phyloP scores from a whole-genome alignment of 2,329 filamentous ascomycete species.

The Talaromyces albobiverticillius region DNA sequence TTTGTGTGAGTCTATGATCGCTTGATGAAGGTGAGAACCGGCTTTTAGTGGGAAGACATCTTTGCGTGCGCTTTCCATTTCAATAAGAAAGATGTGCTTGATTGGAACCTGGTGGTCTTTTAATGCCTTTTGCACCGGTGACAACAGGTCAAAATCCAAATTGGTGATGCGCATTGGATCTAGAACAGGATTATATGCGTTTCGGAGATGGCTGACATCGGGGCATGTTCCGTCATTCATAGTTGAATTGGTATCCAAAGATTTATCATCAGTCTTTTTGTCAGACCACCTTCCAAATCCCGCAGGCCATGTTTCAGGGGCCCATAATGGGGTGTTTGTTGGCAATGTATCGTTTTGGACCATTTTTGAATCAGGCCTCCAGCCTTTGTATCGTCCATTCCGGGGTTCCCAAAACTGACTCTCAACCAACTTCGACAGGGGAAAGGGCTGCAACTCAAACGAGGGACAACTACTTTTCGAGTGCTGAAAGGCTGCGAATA shows the following conservation, averaged over 20 bases:
- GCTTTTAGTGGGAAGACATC: constrained; percentile 30
- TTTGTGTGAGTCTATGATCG: constrained; percentile 23
- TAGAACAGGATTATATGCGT: constrained; percentile 26
- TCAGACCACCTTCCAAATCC: constrained; percentile 27
- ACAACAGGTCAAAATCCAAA: constrained; percentile 25
- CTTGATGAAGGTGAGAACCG: constrained; percentile 26
- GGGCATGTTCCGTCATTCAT: constrained; percentile 6
- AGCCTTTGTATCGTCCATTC: constrained; percentile 28
- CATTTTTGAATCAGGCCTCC: constrained; percentile 24
- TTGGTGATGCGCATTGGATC: constrained; percentile 32
- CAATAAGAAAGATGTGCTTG: constrained; percentile 29
- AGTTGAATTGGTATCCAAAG: background rate
- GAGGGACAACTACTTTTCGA: constrained; percentile 3
- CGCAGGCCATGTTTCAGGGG: constrained; percentile 21
- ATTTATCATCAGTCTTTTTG: background rate
- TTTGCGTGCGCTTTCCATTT: constrained; percentile 32
- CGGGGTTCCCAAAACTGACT: constrained; percentile 27
- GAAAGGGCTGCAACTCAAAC: constrained; percentile 21
- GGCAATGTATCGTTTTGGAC: constrained; percentile 12
- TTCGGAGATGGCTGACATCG: constrained; percentile 1
- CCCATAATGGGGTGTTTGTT: constrained; percentile 21
- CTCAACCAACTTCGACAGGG: constrained; percentile 23
- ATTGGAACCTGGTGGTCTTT: constrained; percentile 24
- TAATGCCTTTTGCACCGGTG: constrained; percentile 23
- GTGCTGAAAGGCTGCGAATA: constrained; percentile 21